A percentile compares a stretch with the other conserved stretches of the same genome.
phyloP scores from a whole-genome alignment of 495 filamentous ascomycete genomes.

The Lophium mytilinum region DNA sequence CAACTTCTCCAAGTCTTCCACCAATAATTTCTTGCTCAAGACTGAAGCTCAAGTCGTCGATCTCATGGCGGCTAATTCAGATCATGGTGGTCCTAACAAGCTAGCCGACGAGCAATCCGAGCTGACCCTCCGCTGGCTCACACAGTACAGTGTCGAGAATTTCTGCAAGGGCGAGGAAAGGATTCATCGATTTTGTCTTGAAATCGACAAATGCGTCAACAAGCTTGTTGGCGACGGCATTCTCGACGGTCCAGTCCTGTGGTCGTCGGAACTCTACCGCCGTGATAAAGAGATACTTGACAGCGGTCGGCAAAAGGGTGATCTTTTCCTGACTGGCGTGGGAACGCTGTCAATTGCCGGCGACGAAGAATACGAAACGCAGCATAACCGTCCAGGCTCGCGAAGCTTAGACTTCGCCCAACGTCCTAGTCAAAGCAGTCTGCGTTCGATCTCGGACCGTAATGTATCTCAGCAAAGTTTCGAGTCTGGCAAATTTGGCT shows the following conservation, averaged over 20 bases:
- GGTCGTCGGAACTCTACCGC: slow-evolving; percentile 83
- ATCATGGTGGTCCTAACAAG: slow-evolving; percentile 87
- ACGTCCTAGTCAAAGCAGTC: slow-evolving; percentile 39
- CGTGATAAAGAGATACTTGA: slow-evolving; percentile 72
- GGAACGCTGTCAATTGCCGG: slow-evolving; percentile 43
- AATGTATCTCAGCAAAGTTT: slow-evolving; percentile 59
- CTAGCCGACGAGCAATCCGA: slow-evolving; percentile 93
- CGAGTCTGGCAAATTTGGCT: slow-evolving; percentile 56
- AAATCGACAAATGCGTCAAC: slow-evolving; percentile 77
- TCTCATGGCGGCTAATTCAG: slow-evolving; percentile 70
- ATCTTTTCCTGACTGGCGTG: slow-evolving; percentile 42
- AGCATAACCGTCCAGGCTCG: slow-evolving; percentile 27
- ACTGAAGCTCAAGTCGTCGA: slow-evolving; percentile 84
- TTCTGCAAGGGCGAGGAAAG: slow-evolving; percentile 94
- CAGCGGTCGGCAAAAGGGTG: slow-evolving; percentile 50
- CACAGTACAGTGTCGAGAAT: slow-evolving; percentile 75
- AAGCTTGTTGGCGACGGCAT: slow-evolving; percentile 83
- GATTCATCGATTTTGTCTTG: slow-evolving; percentile 88
- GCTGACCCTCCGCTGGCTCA: slow-evolving; percentile 76
- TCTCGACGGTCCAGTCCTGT: slow-evolving; percentile 78
- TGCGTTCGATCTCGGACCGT: slow-evolving; percentile 45
- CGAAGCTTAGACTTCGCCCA: slow-evolving; percentile 39
- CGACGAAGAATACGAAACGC: slow-evolving; percentile 38
- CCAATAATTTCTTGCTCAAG: slow-evolving; percentile 65
- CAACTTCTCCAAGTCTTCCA: slow-evolving; percentile 44